Evolutionary conservation across 352 stramenopile genomes (phyloP).

Genomic region (Phytophthora niederhauseri): DNA sequence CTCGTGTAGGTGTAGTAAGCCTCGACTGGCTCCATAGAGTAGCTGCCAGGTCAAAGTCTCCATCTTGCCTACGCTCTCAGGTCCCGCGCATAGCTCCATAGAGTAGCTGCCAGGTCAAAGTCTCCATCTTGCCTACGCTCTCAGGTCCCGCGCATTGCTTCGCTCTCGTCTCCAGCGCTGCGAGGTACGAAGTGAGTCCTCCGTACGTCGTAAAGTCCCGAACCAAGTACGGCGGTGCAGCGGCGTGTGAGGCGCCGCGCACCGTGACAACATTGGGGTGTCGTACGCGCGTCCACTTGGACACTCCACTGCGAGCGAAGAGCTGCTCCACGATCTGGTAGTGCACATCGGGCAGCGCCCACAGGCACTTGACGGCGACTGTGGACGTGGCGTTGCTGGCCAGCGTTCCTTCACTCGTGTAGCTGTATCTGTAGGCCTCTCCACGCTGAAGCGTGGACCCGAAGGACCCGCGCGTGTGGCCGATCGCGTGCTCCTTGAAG

Average conservation of each 20-base stretch:
- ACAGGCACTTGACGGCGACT: conserved; percentile 66
- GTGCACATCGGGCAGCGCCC: conserved; percentile 45
- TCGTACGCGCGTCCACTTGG: conserved; percentile 51
- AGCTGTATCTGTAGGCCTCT: conserved; percentile 54
- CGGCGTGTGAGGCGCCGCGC: conserved; percentile 60
- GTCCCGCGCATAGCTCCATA: conserved; percentile 46
- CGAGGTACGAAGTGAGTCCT: conserved; percentile 55
- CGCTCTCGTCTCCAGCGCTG: conserved; percentile 43
- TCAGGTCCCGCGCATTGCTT: conserved; percentile 38
- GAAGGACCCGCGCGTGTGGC: conserved; percentile 44
- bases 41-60: conserved; percentile 60
- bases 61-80: conserved; percentile 36
- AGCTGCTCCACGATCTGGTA: conserved; percentile 62
- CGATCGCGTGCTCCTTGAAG: conserved; percentile 37
- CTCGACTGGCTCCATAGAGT: conserved; percentile 62
- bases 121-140: conserved; percentile 41
- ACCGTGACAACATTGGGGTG: conserved; percentile 71
- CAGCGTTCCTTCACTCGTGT: conserved; percentile 38
- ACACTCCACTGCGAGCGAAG: conserved; percentile 49
- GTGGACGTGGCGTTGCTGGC: conserved; percentile 40
- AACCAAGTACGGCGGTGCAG: conserved; percentile 53
- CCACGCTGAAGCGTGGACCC: conserved; percentile 57
- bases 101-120: conserved; percentile 57
- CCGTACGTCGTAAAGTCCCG: conserved; percentile 69
- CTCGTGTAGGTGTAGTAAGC: conserved; percentile 70